Evolutionary conservation across 306 rosid genomes (phyloP).

Genomic region (Quercus glauca): DNA sequence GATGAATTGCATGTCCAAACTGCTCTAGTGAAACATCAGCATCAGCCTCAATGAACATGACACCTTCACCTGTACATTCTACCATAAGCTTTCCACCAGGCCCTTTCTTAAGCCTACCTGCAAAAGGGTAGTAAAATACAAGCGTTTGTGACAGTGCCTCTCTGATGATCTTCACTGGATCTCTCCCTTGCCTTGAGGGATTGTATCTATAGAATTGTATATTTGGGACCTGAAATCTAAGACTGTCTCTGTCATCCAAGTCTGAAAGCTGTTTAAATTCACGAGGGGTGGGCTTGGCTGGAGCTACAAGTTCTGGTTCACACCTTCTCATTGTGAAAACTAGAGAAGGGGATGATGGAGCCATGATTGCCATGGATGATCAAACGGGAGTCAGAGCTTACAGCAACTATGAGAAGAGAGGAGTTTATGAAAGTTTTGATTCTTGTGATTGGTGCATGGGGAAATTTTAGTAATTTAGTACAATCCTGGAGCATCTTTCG

Average conservation of each 20-base stretch:
- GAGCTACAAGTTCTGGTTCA: conserved; percentile 28
- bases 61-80: no score
- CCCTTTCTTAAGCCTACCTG: conserved; percentile 34
- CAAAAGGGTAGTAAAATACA: conserved; percentile 40
- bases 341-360: neutral
- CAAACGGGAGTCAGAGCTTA: no score
- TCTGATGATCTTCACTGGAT: conserved; percentile 25
- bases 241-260: conserved; percentile 38
- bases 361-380: no score
- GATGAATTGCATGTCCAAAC: no score
- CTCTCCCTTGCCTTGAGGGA: conserved; percentile 28
- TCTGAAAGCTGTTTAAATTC: conserved; percentile 37
- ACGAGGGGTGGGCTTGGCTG: conserved; percentile 24
- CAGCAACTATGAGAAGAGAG: neutral
- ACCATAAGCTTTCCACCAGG: conserved; percentile 13
- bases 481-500: no score
- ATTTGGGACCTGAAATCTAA: conserved; percentile 36
- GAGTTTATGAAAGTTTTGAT: no score
- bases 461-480: no score
- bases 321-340: conserved; percentile 20
- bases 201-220: conserved; percentile 30
- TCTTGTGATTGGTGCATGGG: no score
- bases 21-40: no score
- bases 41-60: no score
- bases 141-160: conserved; percentile 30